Evolutionary conservation across 371 early-diverging fungal species (phyloP), one percentile per base, ranked within the genome.

Genomic region (Haplosporangium sp.): DNA sequence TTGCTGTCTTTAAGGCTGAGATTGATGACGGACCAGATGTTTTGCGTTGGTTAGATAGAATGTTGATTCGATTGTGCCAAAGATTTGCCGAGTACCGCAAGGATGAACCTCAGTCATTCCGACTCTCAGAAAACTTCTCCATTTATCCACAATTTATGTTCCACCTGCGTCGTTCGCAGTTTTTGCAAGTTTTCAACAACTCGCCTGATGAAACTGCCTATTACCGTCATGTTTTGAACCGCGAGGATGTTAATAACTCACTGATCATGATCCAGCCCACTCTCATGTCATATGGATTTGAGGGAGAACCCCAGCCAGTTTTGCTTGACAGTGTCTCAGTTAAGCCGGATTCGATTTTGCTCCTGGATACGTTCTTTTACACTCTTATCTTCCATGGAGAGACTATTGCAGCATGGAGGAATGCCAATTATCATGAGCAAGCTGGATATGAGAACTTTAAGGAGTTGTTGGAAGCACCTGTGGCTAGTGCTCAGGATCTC

Each of bases 61-160:
- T 96, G 94, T 87, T 99, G 57, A 99, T 99, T 72, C 92, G 99
- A 6, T 90, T 99, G 82, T 98, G 99, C 84, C 98, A 98, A 85
- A 94, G 95, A 74, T 98, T 97, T 85, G 99, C 97, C 4, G 96
- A 95, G 66, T 99, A 95, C 84, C 91, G 96, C 44, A 97, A 96
- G 84, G 99, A 99, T 61, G 99, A 98, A 72, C 96, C 98, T 11
- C 88, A 89, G 37, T 94, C 95, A 38, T 96, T 99, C 90, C 91
- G 94, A 19, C 88, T 99, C 45, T 88, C 95, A 0, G 94, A 94
- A 56, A 96, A 95, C 85, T 99, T 99, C 83, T 93, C 96, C 2
- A 98, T 98, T 75, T 99, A 98, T 85, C 99, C 99, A 37, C 99
- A 99, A 85, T 99, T 99, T 83, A 99, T 99, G 98, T 99, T 98